Evolutionary conservation across 106 monocot genomes (phyloP).

Genomic region (Acorus gramineus): DNA sequence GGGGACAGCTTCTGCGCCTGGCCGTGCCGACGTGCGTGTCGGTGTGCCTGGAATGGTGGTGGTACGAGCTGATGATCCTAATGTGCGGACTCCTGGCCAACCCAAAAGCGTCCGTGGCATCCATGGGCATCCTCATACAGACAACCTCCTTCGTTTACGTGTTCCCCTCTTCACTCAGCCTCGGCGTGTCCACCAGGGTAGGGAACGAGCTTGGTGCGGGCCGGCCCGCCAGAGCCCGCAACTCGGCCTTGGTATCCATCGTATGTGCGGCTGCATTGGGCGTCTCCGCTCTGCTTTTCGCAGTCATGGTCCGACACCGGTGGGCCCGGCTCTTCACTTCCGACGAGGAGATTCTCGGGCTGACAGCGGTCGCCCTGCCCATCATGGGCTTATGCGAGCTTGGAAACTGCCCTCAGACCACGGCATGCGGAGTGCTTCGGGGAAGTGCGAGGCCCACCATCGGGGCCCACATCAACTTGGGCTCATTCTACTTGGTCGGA

Average conservation of each 20-base stretch:
- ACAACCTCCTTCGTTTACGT: slow-evolving; percentile 15
- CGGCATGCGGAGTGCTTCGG: slow-evolving; percentile 11
- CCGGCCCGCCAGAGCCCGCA: slow-evolving; percentile 2
- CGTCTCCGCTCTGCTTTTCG: slow-evolving; percentile 2
- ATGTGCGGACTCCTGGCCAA: slow-evolving; percentile 13
- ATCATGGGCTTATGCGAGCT: not conserved
- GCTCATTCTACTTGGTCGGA: slow-evolving; percentile 10
- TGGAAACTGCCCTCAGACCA: slow-evolving; percentile 25
- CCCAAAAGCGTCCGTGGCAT: slow-evolving; percentile 5
- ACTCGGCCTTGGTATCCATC: not conserved
- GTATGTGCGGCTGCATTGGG: not conserved
- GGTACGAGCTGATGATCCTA: slow-evolving; percentile 30
- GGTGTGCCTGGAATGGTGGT: slow-evolving; percentile 31
- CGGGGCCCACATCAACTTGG: slow-evolving; percentile 9
- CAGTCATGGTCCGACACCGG: slow-evolving; percentile 8
- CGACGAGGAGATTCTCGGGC: not conserved
- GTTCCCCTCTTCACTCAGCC: slow-evolving; percentile 13
- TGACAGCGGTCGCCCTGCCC: slow-evolving; percentile 5
- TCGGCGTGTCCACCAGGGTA: slow-evolving; percentile 14
- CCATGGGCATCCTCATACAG: slow-evolving; percentile 22
- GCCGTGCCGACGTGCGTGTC: slow-evolving; percentile 23
- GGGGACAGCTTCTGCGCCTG: slow-evolving; percentile 10
- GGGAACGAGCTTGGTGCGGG: slow-evolving; percentile 14
- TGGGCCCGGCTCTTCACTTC: slow-evolving; percentile 17
- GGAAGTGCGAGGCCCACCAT: slow-evolving; percentile 9